Evolutionary conservation across 2,329 filamentous ascomycete species (phyloP).

Genomic region (Dothideomycetes sp.): DNA sequence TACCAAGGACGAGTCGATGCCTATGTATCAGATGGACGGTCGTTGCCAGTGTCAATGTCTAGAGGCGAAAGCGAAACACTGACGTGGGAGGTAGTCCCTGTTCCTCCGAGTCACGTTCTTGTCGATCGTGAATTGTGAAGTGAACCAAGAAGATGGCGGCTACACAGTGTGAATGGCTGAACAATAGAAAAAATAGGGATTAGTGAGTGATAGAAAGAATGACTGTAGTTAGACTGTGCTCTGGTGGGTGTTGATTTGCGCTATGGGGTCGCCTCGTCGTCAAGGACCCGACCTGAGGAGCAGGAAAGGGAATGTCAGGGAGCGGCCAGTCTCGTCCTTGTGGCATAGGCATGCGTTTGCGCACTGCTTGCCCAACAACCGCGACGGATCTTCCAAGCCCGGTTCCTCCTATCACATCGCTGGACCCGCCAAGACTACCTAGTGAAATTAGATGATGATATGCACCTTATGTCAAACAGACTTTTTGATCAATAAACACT

Average conservation of each 20-base stretch:
- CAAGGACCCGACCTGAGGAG: conserved; percentile 9
- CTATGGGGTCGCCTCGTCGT: conserved; percentile 1
- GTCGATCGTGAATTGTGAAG: conserved; percentile 1
- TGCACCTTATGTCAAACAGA: too few species aligned
- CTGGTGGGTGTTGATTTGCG: not conserved
- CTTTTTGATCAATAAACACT: too few species aligned
- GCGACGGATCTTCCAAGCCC: too few species aligned
- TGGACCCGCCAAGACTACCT: too few species aligned
- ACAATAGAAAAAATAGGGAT: too few species aligned
- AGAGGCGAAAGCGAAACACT: not conserved
- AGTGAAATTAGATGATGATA: too few species aligned
- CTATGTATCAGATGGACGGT: not conserved
- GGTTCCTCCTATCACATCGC: too few species aligned
- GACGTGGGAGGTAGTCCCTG: conserved; percentile 1
- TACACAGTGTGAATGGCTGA: conserved; percentile 6
- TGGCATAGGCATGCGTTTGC: too few species aligned
- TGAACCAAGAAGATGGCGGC: not conserved
- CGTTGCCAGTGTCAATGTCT: not conserved
- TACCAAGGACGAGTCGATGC: too few species aligned
- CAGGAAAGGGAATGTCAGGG: conserved; percentile 7
- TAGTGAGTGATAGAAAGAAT: conserved; percentile 7
- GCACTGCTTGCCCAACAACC: too few species aligned
- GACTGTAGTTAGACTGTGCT: conserved; percentile 6
- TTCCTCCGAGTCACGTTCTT: conserved; percentile 9
- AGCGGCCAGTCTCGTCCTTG: too few species aligned